Conservation (phyloP, 2,329 filamentous ascomycete species). For the Pyrenophora graminea region DNA sequence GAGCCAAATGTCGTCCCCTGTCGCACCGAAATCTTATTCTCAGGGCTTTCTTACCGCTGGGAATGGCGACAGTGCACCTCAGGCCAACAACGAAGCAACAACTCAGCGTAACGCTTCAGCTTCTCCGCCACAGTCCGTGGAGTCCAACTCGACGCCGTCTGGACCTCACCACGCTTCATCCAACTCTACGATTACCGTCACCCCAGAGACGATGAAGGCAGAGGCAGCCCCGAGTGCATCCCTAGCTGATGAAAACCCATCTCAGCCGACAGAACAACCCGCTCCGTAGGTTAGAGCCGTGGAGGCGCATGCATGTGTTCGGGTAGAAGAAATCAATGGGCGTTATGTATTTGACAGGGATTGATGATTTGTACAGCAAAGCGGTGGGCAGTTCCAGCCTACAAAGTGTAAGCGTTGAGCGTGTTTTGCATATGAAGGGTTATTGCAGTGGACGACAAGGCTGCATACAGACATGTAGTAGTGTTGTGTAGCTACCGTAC, state of each 20-base stretch:
- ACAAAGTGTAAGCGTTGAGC: constrained; percentile 6
- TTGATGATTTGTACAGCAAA: no score
- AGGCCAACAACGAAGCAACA: neutral
- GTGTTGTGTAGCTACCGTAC: no score
- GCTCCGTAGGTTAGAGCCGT: neutral
- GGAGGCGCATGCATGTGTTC: no score
- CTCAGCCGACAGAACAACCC: neutral
- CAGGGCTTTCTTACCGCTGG: neutral
- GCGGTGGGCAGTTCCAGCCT: neutral
- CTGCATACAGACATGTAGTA: no score
- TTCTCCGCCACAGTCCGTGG: neutral
- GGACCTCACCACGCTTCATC: constrained; percentile 11
- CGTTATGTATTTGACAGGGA: neutral
- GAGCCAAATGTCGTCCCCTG: constrained; percentile 3
- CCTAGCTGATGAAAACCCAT: neutral
- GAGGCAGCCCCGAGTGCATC: neutral
- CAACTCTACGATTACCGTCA: constrained; percentile 11
- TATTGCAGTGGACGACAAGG: neutral
- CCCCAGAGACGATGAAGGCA: constrained; percentile 3
- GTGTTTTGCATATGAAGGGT: constrained; percentile 10
- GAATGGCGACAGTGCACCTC: neutral
- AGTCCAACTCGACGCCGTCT: constrained; percentile 1
- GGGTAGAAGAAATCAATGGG: neutral
- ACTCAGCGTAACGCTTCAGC: neutral
- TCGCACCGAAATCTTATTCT: neutral